Evolutionary conservation across 768 basidiomycete species (phyloP).

Genomic region (Phylloporus sp.): DNA sequence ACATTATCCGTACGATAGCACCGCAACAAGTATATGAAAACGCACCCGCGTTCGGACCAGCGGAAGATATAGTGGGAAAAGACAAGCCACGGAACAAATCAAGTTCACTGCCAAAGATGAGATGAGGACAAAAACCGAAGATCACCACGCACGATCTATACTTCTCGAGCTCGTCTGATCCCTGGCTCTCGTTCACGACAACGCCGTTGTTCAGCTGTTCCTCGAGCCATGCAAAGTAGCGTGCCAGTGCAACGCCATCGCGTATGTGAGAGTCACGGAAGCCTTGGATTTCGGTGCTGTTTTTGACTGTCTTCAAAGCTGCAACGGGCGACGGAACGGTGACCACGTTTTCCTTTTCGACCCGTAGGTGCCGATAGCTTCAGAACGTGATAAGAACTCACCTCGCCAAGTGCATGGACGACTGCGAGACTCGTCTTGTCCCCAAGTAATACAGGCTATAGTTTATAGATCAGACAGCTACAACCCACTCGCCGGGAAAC

Average conservation of each 20-base stretch:
- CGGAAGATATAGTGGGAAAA: conserved; percentile 88
- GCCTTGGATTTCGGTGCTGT: conserved; percentile 75
- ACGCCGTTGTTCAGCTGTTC: conserved; percentile 63
- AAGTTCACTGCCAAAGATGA: conserved; percentile 49
- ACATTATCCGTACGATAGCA: background rate
- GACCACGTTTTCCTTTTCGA: conserved; percentile 48
- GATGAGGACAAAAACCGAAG: background rate
- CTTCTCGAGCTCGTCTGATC: conserved; percentile 69
- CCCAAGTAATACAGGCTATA: conserved; percentile 71
- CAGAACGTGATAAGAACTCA: conserved; percentile 21
- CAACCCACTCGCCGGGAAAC: conserved; percentile 3
- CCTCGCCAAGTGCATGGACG: conserved; percentile 72
- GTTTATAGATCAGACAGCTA: background rate
- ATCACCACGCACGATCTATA: conserved; percentile 66
- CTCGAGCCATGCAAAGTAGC: conserved; percentile 95
- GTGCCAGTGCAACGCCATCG: conserved; percentile 81
- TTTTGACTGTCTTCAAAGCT: conserved; percentile 79
- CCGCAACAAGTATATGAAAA: background rate
- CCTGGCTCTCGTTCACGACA: conserved; percentile 72
- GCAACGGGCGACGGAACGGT: conserved; percentile 69
- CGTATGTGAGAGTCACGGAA: conserved; percentile 86
- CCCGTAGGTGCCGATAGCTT: background rate
- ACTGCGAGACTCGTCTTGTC: conserved; percentile 78
- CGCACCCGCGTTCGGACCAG: conserved; percentile 87
- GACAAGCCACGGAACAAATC: conserved; percentile 81